A percentile compares a stretch with the other conserved stretches of the same genome.
Evolutionary conservation across 305 asterid species (phyloP).

Genomic region (Solanum hybrid): DNA sequence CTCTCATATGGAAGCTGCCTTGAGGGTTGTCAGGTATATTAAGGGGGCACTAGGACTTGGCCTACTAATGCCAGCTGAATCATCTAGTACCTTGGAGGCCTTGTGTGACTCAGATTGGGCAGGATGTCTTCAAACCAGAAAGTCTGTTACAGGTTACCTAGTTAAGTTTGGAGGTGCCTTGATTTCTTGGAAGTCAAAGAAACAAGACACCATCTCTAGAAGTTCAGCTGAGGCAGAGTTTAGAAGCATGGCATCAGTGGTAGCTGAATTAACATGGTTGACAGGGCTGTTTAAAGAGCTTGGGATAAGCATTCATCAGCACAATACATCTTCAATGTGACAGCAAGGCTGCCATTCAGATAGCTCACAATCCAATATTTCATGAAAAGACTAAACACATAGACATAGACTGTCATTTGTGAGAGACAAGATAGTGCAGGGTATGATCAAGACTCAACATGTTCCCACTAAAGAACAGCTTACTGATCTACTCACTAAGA

Average conservation of each 20-base stretch:
- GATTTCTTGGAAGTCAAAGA: neutral
- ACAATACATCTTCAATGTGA: neutral
- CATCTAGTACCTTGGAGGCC: too few species aligned
- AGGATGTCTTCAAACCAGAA: too few species aligned
- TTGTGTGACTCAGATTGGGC: too few species aligned
- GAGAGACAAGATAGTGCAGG: too few species aligned
- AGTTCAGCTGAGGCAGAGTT: neutral
- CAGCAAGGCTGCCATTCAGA: neutral
- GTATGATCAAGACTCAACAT: too few species aligned
- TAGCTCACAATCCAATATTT: too few species aligned
- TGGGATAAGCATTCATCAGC: neutral
- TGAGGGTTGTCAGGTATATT: neutral
- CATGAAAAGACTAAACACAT: too few species aligned
- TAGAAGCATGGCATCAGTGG: neutral
- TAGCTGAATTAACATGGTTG: neutral
- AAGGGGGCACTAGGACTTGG: neutral
- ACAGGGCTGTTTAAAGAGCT: neutral
- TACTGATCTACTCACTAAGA: too few species aligned
- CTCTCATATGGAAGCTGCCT: neutral
- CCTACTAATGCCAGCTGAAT: neutral
- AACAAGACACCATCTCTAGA: neutral
- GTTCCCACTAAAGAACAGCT: too few species aligned
- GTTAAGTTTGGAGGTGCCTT: neutral
- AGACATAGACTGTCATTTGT: too few species aligned
- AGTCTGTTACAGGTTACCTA: neutral